phyloP scores from a whole-genome alignment of 495 filamentous ascomycete genomes.

The Evansstolkia leycettana region DNA sequence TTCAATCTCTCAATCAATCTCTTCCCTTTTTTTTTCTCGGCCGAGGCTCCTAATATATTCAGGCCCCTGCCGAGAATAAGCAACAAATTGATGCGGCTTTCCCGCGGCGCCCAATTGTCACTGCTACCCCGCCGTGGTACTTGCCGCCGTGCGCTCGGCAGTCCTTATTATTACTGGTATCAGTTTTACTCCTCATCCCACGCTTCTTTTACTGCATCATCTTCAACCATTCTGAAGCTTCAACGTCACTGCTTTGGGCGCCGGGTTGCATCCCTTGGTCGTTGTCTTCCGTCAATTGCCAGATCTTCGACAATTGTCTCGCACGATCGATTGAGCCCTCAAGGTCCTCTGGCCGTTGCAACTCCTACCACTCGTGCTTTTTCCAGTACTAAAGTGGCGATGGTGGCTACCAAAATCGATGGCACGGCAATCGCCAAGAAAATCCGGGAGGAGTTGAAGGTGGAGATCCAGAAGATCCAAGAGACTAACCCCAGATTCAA shows the following conservation, averaged over 20 bases:
- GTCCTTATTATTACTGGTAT: not conserved
- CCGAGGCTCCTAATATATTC: too few relatives aligned
- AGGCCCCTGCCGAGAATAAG: too few relatives aligned
- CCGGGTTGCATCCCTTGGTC: slow-evolving; percentile 6
- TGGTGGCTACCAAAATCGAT: slow-evolving; percentile 87
- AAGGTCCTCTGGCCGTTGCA: not conserved
- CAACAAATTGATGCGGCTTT: slow-evolving; percentile 17
- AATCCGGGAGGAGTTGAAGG: slow-evolving; percentile 68
- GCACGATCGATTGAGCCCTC: slow-evolving; percentile 1
- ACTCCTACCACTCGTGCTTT: slow-evolving; percentile 21
- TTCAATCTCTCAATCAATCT: too few relatives aligned
- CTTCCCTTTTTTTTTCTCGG: too few relatives aligned
- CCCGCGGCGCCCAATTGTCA: slow-evolving; percentile 20
- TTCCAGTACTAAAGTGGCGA: slow-evolving; percentile 40
- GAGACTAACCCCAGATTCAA: slow-evolving; percentile 71
- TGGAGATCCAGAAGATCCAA: slow-evolving; percentile 71
- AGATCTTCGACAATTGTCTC: slow-evolving; percentile 6
- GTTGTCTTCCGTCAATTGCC: slow-evolving; percentile 5
- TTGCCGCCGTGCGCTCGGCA: not conserved
- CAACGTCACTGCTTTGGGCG: slow-evolving; percentile 4
- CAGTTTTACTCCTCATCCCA: not conserved
- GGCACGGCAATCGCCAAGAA: slow-evolving; percentile 86
- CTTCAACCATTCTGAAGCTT: slow-evolving; percentile 1
- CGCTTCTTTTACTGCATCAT: slow-evolving; percentile 1
- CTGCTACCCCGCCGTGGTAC: slow-evolving; percentile 24